phyloP scores from a whole-genome alignment of 2,329 filamentous ascomycete species.

The Hypomyces perniciosus region DNA sequence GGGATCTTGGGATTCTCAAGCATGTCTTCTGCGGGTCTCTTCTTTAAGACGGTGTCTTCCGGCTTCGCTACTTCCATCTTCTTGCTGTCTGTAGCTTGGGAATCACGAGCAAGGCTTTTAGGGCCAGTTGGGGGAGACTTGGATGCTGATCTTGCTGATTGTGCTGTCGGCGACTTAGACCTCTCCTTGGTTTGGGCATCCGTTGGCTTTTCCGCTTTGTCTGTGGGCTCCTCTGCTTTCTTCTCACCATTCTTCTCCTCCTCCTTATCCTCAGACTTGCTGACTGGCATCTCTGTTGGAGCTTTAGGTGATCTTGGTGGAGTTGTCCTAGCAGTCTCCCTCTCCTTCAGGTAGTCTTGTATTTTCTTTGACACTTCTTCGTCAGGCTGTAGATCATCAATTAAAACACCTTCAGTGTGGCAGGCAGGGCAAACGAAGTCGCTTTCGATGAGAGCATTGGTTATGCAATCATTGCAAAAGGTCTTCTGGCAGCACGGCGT shows the following conservation, averaged over 20 bases:
- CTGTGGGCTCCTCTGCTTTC: conserved; percentile 29
- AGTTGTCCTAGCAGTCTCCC: conserved; percentile 44
- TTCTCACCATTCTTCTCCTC: conserved; percentile 34
- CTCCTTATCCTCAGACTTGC: conserved; percentile 32
- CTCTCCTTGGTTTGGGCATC: conserved; percentile 25
- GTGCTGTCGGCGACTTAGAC: conserved; percentile 29
- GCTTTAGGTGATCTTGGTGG: conserved; percentile 28
- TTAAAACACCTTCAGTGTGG: conserved; percentile 81
- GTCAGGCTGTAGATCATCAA: conserved; percentile 84
- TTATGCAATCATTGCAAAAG: conserved; percentile 99
- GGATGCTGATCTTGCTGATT: conserved; percentile 14
- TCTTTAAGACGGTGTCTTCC: conserved; percentile 52
- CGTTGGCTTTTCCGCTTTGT: conserved; percentile 15
- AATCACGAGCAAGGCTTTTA: conserved; percentile 24
- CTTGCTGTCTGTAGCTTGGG: conserved; percentile 32
- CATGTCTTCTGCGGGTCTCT: conserved; percentile 73
- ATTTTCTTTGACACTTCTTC: conserved; percentile 74
- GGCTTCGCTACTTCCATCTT: conserved; percentile 23
- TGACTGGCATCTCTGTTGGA: conserved; percentile 12
- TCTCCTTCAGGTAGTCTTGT: conserved; percentile 62
- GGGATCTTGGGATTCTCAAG: conserved; percentile 59
- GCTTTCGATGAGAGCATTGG: conserved; percentile 96
- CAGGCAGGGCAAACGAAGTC: conserved; percentile 95
- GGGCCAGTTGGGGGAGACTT: conserved; percentile 26
- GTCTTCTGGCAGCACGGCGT: conserved; percentile 97